phyloP scores from a whole-genome alignment of 495 filamentous ascomycete genomes.

The Pyrenula massariospora region DNA sequence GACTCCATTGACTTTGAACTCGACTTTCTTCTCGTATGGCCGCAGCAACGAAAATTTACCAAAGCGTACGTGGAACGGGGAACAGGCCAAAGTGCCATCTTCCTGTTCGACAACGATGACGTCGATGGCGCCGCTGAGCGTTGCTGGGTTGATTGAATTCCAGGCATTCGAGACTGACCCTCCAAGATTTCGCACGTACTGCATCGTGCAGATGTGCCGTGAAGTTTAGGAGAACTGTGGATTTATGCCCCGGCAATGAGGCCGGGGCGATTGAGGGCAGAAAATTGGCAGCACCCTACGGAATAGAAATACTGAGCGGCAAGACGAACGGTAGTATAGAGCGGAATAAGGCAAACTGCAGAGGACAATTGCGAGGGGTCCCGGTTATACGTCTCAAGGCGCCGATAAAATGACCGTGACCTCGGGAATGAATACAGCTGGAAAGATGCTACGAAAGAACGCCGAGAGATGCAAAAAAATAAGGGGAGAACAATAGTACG shows the following conservation, averaged over 20 bases:
- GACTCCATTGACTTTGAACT: slow-evolving; percentile 86
- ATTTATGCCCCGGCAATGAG: not conserved
- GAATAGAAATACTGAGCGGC: no score
- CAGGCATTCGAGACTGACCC: slow-evolving; percentile 96
- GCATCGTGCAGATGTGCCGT: slow-evolving; percentile 45
- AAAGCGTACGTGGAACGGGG: slow-evolving; percentile 97
- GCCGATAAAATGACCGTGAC: no score
- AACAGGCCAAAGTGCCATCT: slow-evolving; percentile 81
- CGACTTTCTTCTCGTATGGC: slow-evolving; percentile 97
- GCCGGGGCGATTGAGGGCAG: not conserved
- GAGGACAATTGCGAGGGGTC: no score
- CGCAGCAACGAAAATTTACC: slow-evolving; percentile 95
- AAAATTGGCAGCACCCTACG: no score
- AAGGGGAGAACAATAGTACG: no score
- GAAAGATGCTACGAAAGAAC: no score
- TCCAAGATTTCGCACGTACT: slow-evolving; percentile 94
- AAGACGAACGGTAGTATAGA: no score
- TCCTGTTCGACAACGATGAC: slow-evolving; percentile 97
- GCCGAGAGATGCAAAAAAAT: no score
- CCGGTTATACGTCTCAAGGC: no score
- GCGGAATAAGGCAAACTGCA: slow-evolving; percentile 4
- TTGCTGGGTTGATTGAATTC: slow-evolving; percentile 99
- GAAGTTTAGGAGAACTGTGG: no score
- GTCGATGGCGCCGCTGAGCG: slow-evolving; percentile 93
- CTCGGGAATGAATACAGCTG: no score